Conservation (phyloP, 192 early-diverging fungal species). For the Coemansia interrupta region DNA sequence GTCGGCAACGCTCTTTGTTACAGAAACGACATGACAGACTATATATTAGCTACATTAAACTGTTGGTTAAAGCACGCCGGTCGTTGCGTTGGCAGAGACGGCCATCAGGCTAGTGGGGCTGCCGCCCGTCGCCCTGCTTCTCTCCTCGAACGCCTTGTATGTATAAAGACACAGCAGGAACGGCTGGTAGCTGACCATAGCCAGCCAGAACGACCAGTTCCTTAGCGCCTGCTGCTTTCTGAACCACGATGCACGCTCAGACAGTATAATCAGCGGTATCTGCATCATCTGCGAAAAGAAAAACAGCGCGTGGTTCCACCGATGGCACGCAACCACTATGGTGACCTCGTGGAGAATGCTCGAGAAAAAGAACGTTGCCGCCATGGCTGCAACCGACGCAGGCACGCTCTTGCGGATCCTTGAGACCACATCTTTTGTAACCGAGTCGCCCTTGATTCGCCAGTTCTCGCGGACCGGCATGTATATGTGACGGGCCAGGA, state of each 20-base stretch:
- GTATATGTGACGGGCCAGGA: conserved; percentile 88
- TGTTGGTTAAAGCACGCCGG: background rate
- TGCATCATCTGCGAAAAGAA: conserved; percentile 61
- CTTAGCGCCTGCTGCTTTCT: conserved; percentile 63
- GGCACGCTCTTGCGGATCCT: conserved; percentile 23
- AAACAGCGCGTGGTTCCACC: conserved; percentile 50
- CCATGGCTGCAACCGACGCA: conserved; percentile 43
- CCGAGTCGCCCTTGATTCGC: background rate
- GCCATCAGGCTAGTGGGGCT: background rate
- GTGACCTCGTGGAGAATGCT: conserved; percentile 49
- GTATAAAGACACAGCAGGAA: conserved; percentile 73
- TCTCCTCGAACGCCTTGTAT: conserved; percentile 28
- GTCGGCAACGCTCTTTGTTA: too few species aligned
- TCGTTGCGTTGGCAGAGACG: background rate
- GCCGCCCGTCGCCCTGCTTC: background rate
- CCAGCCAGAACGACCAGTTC: conserved; percentile 87
- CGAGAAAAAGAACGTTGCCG: conserved; percentile 49
- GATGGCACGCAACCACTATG: conserved; percentile 32
- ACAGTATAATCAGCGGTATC: conserved; percentile 75
- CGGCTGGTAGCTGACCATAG: conserved; percentile 84
- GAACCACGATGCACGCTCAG: conserved; percentile 59
- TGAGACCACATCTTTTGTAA: background rate
- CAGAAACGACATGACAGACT: too few species aligned
- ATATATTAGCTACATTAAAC: too few species aligned
- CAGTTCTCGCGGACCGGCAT: conserved; percentile 68